These are phyloP conservation scores for Termitomyces eurrhizus DNA, from an alignment of 768 basidiomycete species.

Conservation along the genomic window DNA sequence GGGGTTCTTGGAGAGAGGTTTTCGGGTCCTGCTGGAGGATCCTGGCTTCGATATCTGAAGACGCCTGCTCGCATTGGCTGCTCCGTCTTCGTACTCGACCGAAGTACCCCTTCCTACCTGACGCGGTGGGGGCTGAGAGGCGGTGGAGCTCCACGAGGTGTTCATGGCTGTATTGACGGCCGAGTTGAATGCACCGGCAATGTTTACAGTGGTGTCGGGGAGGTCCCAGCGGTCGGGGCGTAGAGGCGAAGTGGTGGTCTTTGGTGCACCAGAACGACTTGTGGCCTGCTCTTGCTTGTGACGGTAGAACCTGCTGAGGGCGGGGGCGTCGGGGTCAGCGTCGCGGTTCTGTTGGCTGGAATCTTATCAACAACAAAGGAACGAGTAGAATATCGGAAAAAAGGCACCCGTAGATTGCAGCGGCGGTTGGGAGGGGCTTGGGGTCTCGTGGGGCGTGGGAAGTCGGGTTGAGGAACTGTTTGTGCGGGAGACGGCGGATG, in stretches of 20 bases:
- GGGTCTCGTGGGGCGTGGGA: conserved; percentile 31
- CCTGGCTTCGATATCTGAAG: conserved; percentile 53
- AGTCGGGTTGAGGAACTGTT: conserved; percentile 64
- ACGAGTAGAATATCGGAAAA: conserved; percentile 17
- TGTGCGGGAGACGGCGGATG: conserved; percentile 75
- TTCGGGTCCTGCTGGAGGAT: conserved; percentile 26
- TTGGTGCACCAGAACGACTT: conserved; percentile 33
- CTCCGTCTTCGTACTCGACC: conserved; percentile 70
- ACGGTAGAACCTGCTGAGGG: conserved; percentile 39
- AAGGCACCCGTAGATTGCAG: conserved; percentile 67
- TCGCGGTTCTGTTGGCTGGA: conserved; percentile 22
- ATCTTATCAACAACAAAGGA: conserved; percentile 10
- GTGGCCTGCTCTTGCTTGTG: conserved; percentile 37
- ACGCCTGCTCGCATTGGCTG: conserved; percentile 42
- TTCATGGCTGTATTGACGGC: conserved; percentile 52
- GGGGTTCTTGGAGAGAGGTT: conserved; percentile 50
- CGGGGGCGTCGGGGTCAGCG: conserved; percentile 37
- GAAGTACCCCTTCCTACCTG: conserved; percentile 61
- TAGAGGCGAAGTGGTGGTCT: conserved; percentile 42
- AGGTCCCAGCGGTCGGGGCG: conserved; percentile 70
- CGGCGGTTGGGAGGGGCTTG: conserved; percentile 45
- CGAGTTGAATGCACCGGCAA: conserved; percentile 76
- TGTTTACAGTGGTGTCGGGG: conserved; percentile 84
- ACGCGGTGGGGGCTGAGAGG: conserved; percentile 43
- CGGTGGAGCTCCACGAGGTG: conserved; percentile 64